Base-by-base conservation (phyloP, 306 rosid species). In the Prunus dulcis region DNA sequence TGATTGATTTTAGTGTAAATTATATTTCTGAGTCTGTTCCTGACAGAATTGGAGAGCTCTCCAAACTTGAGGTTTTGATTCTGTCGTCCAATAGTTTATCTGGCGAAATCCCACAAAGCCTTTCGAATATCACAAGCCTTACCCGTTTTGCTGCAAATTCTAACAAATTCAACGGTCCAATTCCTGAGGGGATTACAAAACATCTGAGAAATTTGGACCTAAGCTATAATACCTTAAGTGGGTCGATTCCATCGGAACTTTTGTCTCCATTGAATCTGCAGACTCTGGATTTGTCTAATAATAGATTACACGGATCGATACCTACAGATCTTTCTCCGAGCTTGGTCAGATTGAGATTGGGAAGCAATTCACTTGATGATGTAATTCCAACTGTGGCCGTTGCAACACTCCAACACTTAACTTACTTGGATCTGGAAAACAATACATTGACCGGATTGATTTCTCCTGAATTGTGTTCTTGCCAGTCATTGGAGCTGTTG, bases 341-440 rank as follows among this genome's bases (percentile, higher is more conserved):
- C 49, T 76, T 95, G 73, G 66, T 82, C 32, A 86, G 96, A 81
- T 78, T 95, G 89, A 89, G 99, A 79, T 50, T 92, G 45, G 97
- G 99, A 43, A 53, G 61, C 57, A 95, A 95, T 82, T 13, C 0
- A 0, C 88, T 95, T 34, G 32, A 30, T 30, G 0, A 30, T 30
- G 32, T 30, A 30, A 3, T 30, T 30, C 32, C 32, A 66, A 18
- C 78, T 4, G 73, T 14, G 23, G 56, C 76, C 30, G 73, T 81
- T 69, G 17, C 9, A 28, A 17, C 17, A 4, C 82, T 63, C 50
- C 8, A 62, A 6, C 51, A 72, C 0, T 71, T 92, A 86, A 83
- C 45, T 5, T 89, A 89, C 83, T 75, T 94, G 82, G 98, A 94
- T 75, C 50, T 94, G 71, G 93, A 91, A 12, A 30, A 53, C 71